Conservation (phyloP, 352 stramenopile species). For the Pythium brassicae region DNA sequence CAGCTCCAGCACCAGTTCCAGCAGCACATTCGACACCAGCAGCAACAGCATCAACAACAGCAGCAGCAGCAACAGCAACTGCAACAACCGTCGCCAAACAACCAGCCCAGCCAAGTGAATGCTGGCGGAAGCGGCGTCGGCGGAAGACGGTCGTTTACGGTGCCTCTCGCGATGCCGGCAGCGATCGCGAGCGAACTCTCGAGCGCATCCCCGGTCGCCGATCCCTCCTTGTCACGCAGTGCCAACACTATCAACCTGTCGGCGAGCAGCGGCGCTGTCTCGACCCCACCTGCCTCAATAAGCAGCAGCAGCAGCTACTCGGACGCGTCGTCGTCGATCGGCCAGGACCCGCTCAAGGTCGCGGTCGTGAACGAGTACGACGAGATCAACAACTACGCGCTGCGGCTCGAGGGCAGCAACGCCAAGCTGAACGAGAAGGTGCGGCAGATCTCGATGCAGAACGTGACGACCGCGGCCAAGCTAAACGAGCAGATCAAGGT, state of each 20-base stretch:
- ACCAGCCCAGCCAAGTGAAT: neutral
- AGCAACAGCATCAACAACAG: conserved; percentile 4
- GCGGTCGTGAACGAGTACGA: conserved; percentile 23
- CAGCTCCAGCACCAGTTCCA: conserved; percentile 8
- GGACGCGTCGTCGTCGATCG: neutral
- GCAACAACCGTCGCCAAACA: conserved; percentile 7
- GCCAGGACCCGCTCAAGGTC: conserved; percentile 18
- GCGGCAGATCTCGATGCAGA: conserved; percentile 23
- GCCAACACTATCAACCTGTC: neutral
- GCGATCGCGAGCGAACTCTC: neutral
- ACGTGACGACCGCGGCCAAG: conserved; percentile 37
- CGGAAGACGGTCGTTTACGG: neutral
- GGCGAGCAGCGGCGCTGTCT: neutral
- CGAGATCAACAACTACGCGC: conserved; percentile 12
- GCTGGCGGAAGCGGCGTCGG: neutral
- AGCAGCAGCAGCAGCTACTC: conserved; percentile 8
- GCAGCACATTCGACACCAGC: neutral
- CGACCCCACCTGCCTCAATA: conserved; percentile 8
- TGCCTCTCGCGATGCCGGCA: neutral
- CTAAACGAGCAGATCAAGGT: conserved; percentile 39
- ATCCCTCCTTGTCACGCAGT: neutral
- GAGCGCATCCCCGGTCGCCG: neutral
- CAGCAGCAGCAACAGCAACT: conserved; percentile 6
- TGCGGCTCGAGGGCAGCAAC: conserved; percentile 12
- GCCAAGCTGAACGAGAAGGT: conserved; percentile 8